A percentile compares a stretch with the other conserved stretches of the same genome.
phyloP scores from a whole-genome alignment of 345 rosid species.

The Sonneratia caseolaris region DNA sequence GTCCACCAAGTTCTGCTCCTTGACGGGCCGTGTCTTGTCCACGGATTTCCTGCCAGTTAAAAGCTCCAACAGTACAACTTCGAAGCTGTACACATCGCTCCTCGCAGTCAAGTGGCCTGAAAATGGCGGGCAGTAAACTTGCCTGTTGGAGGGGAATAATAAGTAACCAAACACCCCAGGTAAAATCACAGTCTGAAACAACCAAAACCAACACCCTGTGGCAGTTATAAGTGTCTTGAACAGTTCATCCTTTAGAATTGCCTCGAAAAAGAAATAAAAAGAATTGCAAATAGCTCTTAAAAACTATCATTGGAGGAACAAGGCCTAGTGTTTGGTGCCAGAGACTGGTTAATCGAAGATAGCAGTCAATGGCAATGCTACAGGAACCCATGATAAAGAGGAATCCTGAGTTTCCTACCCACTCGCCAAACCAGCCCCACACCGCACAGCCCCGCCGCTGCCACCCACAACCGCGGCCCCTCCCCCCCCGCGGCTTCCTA shows the following conservation, averaged over 20 bases:
- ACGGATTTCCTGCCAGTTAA: conserved; percentile 87
- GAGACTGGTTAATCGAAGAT: too few species aligned
- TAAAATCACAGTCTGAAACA: background rate
- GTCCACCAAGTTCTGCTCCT: conserved; percentile 89
- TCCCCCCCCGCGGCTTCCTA: too few species aligned
- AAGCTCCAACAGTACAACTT: conserved; percentile 91
- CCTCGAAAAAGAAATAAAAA: background rate
- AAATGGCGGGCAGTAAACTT: background rate
- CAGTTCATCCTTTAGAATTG: background rate
- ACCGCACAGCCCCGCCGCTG: too few species aligned
- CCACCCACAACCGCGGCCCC: too few species aligned
- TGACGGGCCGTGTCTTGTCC: conserved; percentile 91
- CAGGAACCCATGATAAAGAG: too few species aligned
- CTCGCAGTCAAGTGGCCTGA: conserved; percentile 93
- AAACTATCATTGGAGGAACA: too few species aligned
- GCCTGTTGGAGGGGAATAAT: background rate
- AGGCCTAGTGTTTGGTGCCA: background rate
- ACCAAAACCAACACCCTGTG: background rate
- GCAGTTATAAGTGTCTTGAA: background rate
- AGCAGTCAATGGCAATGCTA: too few species aligned
- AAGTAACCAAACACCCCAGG: background rate
- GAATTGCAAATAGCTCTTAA: too few species aligned
- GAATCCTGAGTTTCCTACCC: background rate
- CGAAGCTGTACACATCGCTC: conserved; percentile 94
- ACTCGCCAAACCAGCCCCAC: too few species aligned